Evolutionary conservation across 1,139 yeast species (phyloP).

Genomic region (Geotrichum aggregatum): DNA sequence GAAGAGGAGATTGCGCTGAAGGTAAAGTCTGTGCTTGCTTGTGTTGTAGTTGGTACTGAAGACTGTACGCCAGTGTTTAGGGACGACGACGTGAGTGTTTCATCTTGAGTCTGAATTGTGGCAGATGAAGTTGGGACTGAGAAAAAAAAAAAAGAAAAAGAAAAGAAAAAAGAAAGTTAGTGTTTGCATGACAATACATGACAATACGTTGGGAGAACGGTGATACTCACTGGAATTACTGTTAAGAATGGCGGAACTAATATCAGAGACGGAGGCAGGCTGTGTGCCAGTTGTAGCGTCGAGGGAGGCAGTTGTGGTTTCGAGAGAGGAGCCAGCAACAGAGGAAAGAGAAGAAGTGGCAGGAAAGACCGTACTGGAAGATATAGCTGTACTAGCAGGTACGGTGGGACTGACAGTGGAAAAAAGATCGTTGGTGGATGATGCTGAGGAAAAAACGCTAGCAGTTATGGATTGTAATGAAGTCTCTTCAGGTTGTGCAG

Average conservation of each 20-base stretch:
- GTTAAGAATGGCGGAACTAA: conserved; percentile 25
- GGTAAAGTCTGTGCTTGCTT: background rate
- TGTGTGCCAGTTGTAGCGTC: conserved; percentile 25
- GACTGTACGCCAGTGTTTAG: conserved; percentile 6
- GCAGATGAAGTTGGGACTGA: conserved; percentile 10
- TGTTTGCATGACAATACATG: background rate
- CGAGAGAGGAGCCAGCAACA: background rate
- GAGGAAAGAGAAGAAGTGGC: background rate
- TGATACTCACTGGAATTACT: conserved; percentile 7
- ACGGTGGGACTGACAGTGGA: background rate
- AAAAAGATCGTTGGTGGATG: background rate
- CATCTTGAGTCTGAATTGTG: conserved; percentile 16
- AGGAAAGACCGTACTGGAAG: background rate
- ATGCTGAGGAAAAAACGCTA: background rate
- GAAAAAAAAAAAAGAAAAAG: conserved; percentile 12
- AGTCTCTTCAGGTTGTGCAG: background rate
- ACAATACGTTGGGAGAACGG: conserved; percentile 3
- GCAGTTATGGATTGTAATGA: background rate
- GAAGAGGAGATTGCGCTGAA: background rate
- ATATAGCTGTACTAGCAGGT: background rate
- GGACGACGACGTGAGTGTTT: conserved; percentile 9
- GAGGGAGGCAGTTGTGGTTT: background rate
- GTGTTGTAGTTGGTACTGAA: background rate
- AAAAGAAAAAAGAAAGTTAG: conserved; percentile 7
- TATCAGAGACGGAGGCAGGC: conserved; percentile 25